phyloP scores from a whole-genome alignment of 441 rosid species.

The Cnidoscolus chayamansa region DNA sequence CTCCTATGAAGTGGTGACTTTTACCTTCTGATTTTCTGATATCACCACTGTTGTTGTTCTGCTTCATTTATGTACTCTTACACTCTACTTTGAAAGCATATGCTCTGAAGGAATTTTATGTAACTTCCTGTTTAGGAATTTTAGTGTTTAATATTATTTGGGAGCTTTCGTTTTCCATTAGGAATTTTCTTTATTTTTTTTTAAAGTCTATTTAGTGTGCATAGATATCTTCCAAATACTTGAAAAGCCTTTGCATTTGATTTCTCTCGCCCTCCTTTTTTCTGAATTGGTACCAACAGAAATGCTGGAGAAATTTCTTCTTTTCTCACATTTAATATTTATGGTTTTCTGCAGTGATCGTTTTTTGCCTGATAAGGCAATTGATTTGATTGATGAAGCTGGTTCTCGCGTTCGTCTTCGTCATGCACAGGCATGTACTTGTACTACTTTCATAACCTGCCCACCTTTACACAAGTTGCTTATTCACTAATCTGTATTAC shows the following conservation, averaged over 20 bases:
- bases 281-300: not conserved
- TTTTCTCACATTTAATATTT: not conserved
- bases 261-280: not conserved
- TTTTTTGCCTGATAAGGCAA: slow-evolving; percentile 96
- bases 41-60: not conserved
- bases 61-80: no score
- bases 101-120: not conserved
- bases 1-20: not conserved
- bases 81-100: not conserved
- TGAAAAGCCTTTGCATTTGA: no score
- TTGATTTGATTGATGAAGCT: slow-evolving; percentile 97
- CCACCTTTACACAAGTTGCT: not conserved
- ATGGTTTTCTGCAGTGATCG: slow-evolving; percentile 59
- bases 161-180: not conserved
- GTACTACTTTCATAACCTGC: not conserved
- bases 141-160: no score
- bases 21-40: not conserved
- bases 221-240: no score
- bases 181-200: not conserved
- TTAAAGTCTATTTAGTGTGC: no score
- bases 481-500: slow-evolving; percentile 18
- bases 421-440: slow-evolving; percentile 69
- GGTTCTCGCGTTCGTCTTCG: slow-evolving; percentile 97
- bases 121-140: no score
- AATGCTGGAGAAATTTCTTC: not conserved